phyloP scores from a whole-genome alignment of 805 yeast species.

The Saccharomycopsis oosterbeekiorum region DNA sequence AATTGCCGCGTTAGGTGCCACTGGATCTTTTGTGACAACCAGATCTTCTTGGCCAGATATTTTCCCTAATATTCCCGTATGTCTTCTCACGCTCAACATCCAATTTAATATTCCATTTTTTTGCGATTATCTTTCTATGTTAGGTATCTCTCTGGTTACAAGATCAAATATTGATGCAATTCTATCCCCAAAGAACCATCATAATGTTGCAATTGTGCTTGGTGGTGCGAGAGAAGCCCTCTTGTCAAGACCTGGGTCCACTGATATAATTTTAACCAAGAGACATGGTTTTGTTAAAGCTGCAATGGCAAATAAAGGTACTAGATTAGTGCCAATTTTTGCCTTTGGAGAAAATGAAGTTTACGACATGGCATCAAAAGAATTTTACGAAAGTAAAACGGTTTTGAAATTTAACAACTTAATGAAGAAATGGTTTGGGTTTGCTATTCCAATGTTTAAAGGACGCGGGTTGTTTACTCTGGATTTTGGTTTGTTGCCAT shows the following conservation, averaged over 20 bases:
- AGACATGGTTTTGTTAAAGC: constrained; percentile 84
- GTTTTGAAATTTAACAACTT: constrained; percentile 53
- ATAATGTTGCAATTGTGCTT: constrained; percentile 79
- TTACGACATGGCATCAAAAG: constrained; percentile 34
- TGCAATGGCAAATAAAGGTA: constrained; percentile 73
- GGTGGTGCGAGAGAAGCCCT: constrained; percentile 95
- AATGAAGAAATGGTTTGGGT: constrained; percentile 63
- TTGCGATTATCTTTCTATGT: constrained; percentile 70
- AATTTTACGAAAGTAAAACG: constrained; percentile 27
- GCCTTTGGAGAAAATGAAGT: constrained; percentile 82
- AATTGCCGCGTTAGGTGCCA: constrained; percentile 82
- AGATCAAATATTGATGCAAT: constrained; percentile 59
- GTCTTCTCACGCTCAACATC: constrained; percentile 69
- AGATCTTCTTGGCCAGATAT: constrained; percentile 57
- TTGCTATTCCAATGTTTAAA: constrained; percentile 83
- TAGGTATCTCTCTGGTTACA: constrained; percentile 82
- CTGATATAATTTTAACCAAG: constrained; percentile 61
- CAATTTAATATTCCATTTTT: constrained; percentile 81
- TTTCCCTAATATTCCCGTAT: constrained; percentile 78
- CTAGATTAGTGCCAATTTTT: constrained; percentile 74
- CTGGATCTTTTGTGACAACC: constrained; percentile 77
- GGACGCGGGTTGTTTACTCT: constrained; percentile 90
- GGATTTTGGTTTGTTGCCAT: constrained; percentile 86
- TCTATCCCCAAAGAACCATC: constrained; percentile 42
- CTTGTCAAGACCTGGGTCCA: constrained; percentile 46